These are phyloP conservation scores for Trichosanthes truncata DNA, from an alignment of 306 rosid species.

Conservation along the genomic window DNA sequence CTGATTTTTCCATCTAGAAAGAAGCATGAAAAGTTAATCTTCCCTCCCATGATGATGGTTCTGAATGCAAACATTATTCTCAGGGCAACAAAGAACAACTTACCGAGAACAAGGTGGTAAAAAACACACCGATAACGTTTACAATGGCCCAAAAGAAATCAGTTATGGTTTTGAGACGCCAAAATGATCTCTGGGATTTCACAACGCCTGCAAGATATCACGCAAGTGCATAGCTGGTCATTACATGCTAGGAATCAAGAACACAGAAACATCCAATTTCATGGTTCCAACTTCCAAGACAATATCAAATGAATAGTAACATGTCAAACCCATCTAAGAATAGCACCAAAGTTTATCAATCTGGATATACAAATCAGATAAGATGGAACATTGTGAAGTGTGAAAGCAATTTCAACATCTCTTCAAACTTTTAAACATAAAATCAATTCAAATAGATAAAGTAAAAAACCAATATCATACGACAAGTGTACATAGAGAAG, in stretches of 20 bases:
- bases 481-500: neutral
- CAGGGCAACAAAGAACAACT: neutral
- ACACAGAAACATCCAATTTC: neutral
- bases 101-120: slow-evolving; percentile 91
- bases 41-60: neutral
- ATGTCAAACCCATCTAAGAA: neutral
- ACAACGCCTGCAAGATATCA: slow-evolving; percentile 49
- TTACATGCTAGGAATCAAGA: neutral
- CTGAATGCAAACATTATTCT: neutral
- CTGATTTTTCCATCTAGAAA: slow-evolving; percentile 65
- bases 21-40: neutral
- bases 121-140: slow-evolving; percentile 63
- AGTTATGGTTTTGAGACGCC: slow-evolving; percentile 68
- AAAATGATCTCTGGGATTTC: slow-evolving; percentile 68
- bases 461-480: neutral
- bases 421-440: neutral
- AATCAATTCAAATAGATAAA: neutral
- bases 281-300: neutral
- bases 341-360: neutral
- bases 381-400: neutral
- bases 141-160: slow-evolving; percentile 85
- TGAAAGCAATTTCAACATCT: neutral
- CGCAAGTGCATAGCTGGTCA: neutral
- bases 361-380: neutral
- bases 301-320: neutral